Evolutionary conservation across 352 stramenopile genomes (phyloP), one percentile per base, ranked within the genome.

Genomic region (Aphanomyces stellatus): DNA sequence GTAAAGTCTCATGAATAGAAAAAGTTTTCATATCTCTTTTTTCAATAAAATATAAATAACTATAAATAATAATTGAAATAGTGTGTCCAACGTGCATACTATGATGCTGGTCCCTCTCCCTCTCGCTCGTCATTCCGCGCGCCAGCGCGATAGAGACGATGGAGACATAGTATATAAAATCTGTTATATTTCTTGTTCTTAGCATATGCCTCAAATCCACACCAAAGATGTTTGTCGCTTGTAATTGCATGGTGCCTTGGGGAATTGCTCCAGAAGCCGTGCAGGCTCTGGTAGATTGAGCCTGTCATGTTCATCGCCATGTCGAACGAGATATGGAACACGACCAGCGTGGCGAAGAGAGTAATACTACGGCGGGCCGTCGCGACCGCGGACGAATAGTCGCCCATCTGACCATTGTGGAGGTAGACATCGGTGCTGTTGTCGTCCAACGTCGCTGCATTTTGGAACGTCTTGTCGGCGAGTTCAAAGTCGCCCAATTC

Each of bases 251-350:
- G 61, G 78, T 82, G 22, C 82, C 42, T 79, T 69, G 1, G 83
- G 81, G 55, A 93, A 93, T 25, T 70, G 71, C 35, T 70, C 80
- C 11, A 76, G 28, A 94, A 94, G 51, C 91, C 78, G 53, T 94
- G 83, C 61, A 88, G 85, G 15, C 83, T 82, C 70, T 94, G 85
- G 66, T 86, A 91, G n/a, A 81, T 76, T 0, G 83, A 94, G 2
- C 85, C 83, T 41, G 82, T 88, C 65, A 90, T 91, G 74, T 92
- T 92, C 17, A 94, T 74, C 56, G 85, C 85, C 83, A 92, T 94
- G 42, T 79, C 85, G 71, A 91, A 94, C 24, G 82, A 87, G 13
- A 94, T 77, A 48, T 91, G 79, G 0, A 76, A 89, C 19, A 92
- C 81, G 0, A 80, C 77, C 27, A 94, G 71, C 30, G 74, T 71